Base-by-base conservation (phyloP, 129 eudicot species). In the Tagetes patula region DNA sequence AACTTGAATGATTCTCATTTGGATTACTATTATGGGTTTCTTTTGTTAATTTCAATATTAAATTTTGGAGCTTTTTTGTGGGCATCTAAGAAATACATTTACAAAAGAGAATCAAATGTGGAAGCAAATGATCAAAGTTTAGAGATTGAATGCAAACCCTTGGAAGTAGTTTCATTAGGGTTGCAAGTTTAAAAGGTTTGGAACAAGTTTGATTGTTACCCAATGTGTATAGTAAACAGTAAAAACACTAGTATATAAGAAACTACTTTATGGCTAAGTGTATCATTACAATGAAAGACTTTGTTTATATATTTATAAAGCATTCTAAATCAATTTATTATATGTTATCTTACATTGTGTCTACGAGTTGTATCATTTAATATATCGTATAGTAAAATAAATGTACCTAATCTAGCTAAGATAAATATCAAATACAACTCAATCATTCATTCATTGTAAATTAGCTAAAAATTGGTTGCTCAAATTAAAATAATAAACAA, bases 21-120 rank as follows among this genome's bases (percentile, higher is more conserved):
- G 78, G 95, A 94, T 73, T 89, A 86, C 65, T 94, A 87, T 58
- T 94, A 89, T 52, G 88, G 82, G 14, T 90, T 94, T 43, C 88
- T 91, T 50, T 52, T 91, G 74, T 68, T 81, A 20, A 74, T 91
- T 48, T 89, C 97, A 4, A 46, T 72, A 12, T 7, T 86, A 10
- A 94, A 94, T 71, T 46, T 94, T 71, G 85, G 76, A 45, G 83
- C 72, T 5, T 93, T 82, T 76, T 14, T 94, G 8, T 70, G 83
- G 90, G 92, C 86, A 5, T 81, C 96, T 10, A 86, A 69, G 42
- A 86, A 73, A 66, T 94, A 94, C 74, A 72, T 87, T 46, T 90
- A 94, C 50, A 94, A 87, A 60, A 83, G 75, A 67, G 98, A 87
- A 45, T 70, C 64, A 13, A 47, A 34, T 42, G 46, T 61, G 11